These are phyloP conservation scores for Candida quercuum DNA, from an alignment of 805 yeast genomes.

Conservation along the genomic window DNA sequence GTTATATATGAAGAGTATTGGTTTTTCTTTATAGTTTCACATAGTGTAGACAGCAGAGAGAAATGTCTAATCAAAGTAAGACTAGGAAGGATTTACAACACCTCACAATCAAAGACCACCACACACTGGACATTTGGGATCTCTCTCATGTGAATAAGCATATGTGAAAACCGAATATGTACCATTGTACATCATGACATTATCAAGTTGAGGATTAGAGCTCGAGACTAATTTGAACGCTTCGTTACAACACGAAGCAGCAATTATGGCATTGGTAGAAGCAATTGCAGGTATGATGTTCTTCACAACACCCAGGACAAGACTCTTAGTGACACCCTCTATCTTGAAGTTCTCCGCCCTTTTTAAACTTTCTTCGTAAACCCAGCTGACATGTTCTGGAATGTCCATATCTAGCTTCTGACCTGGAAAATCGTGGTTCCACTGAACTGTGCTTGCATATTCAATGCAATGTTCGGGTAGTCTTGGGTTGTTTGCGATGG, in stretches of 20 bases:
- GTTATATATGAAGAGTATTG: no score
- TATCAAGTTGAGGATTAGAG: slow-evolving; percentile 58
- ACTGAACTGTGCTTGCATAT: slow-evolving; percentile 74
- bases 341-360: slow-evolving; percentile 68
- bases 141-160: slow-evolving; percentile 57
- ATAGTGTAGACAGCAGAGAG: no score
- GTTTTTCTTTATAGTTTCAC: no score
- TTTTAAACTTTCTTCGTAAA: slow-evolving; percentile 45
- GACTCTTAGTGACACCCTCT: slow-evolving; percentile 59
- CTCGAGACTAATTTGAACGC: slow-evolving; percentile 74
- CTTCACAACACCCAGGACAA: slow-evolving; percentile 84
- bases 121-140: slow-evolving; percentile 72
- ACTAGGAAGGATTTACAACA: background rate
- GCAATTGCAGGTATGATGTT: slow-evolving; percentile 93
- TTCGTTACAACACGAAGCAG: slow-evolving; percentile 85
- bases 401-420: slow-evolving; percentile 61
- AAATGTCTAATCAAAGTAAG: no score
- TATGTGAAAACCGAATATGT: slow-evolving; percentile 72
- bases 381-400: slow-evolving; percentile 59
- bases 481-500: slow-evolving; percentile 92
- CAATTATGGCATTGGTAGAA: slow-evolving; percentile 87
- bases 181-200: slow-evolving; percentile 86
- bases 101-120: slow-evolving; percentile 32
- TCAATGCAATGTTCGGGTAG: slow-evolving; percentile 92
- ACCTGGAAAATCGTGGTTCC: slow-evolving; percentile 52